Evolutionary conservation across 345 rosid species (phyloP).

Genomic region (Streptanthus diversifolius): DNA sequence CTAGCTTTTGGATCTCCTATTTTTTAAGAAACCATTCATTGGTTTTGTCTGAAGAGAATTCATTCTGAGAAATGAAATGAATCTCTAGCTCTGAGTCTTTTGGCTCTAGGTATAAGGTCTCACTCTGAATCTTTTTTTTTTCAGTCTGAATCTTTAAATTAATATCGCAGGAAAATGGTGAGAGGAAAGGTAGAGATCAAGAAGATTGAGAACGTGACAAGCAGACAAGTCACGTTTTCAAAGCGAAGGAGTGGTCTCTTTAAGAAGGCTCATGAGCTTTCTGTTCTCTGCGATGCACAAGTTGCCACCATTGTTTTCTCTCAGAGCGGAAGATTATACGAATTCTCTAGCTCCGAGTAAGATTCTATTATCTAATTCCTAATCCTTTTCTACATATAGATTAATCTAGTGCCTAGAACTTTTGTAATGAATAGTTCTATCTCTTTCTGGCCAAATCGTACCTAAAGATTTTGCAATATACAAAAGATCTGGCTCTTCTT

Average conservation of each 20-base stretch:
- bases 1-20: slow-evolving; percentile 20
- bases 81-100: too few relatives aligned
- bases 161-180: slow-evolving; percentile 42
- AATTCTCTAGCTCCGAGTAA: slow-evolving; percentile 48
- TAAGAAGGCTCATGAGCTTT: slow-evolving; percentile 62
- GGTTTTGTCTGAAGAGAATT: background rate
- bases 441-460: slow-evolving; percentile 19
- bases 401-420: background rate
- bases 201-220: slow-evolving; percentile 51
- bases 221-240: slow-evolving; percentile 62
- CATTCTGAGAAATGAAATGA: too few relatives aligned
- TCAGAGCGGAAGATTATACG: slow-evolving; percentile 46
- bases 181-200: slow-evolving; percentile 62
- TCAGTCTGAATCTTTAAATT: slow-evolving; percentile 12
- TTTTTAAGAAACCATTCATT: background rate
- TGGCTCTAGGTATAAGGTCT: slow-evolving; percentile 1
- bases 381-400: slow-evolving; percentile 6
- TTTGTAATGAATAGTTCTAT: slow-evolving; percentile 11
- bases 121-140: slow-evolving; percentile 17
- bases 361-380: slow-evolving; percentile 15
- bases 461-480: slow-evolving; percentile 21
- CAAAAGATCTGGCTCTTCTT: background rate
- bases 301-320: slow-evolving; percentile 53
- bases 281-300: slow-evolving; percentile 65
- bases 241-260: slow-evolving; percentile 55